Evolutionary conservation across 257 asterid species (phyloP).

Genomic region (Capsicum pubescens): DNA sequence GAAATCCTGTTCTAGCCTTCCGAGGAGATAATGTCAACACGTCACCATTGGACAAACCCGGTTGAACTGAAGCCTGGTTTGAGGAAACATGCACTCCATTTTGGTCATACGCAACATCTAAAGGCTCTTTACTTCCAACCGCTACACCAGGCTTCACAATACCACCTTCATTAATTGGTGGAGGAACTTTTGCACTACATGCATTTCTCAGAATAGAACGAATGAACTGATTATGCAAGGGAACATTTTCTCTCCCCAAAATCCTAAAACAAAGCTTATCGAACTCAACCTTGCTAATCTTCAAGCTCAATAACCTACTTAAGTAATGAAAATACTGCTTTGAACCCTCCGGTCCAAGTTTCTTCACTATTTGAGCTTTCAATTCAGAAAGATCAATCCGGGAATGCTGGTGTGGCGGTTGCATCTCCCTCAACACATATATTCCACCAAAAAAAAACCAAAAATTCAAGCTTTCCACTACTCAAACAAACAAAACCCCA

Average conservation of each 20-base stretch:
- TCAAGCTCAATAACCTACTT: conserved; percentile 67
- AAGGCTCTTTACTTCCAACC: conserved; percentile 53
- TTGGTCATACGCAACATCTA: conserved; percentile 51
- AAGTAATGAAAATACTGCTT: conserved; percentile 79
- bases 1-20: conserved; percentile 66
- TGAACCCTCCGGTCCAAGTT: conserved; percentile 76
- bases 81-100: conserved; percentile 62
- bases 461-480: conserved; percentile 38
- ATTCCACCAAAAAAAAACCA: conserved; percentile 55
- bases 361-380: conserved; percentile 76
- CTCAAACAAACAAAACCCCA: conserved; percentile 32
- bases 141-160: conserved; percentile 38
- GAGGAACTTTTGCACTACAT: conserved; percentile 64
- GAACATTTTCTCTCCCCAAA: conserved; percentile 79
- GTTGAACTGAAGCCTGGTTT: conserved; percentile 53
- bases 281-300: conserved; percentile 77
- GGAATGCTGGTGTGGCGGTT: conserved; percentile 74
- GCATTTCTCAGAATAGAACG: conserved; percentile 75
- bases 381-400: conserved; percentile 78
- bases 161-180: conserved; percentile 54
- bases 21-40: conserved; percentile 67
- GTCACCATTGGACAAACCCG: conserved; percentile 68
- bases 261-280: conserved; percentile 67
- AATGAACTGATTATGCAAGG: conserved; percentile 82
- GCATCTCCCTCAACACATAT: conserved; percentile 67